phyloP scores from a whole-genome alignment of 257 asterid species.

The Ballota nigra region DNA sequence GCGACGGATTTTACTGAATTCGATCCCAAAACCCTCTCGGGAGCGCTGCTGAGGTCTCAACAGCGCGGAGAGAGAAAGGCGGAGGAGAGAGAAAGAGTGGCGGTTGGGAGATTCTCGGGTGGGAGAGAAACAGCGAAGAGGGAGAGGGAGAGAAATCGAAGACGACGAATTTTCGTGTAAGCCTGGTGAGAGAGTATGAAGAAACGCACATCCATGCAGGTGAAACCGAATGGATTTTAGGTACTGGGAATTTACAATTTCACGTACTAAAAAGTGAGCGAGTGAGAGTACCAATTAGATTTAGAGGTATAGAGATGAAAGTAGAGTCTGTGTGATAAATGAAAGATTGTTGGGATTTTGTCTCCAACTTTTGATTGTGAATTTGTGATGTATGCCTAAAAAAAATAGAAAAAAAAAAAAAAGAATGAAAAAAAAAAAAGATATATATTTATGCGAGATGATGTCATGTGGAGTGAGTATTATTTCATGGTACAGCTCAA shows the following conservation, averaged over 20 bases:
- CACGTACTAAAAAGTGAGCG: neutral
- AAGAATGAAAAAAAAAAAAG: too few species aligned
- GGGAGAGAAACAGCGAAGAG: conserved; percentile 43
- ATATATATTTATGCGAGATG: too few species aligned
- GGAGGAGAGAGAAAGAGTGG: conserved; percentile 2
- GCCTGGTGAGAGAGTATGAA: conserved; percentile 42
- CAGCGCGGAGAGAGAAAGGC: neutral
- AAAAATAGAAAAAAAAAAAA: too few species aligned
- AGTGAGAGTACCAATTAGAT: too few species aligned
- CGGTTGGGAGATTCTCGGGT: conserved; percentile 53
- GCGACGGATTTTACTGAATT: conserved; percentile 32
- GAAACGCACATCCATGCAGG: conserved; percentile 61
- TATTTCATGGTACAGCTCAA: too few species aligned
- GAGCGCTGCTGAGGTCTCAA: neutral
- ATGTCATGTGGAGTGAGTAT: too few species aligned
- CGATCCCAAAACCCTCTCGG: conserved; percentile 27
- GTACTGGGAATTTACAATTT: neutral
- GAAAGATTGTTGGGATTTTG: neutral
- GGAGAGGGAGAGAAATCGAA: conserved; percentile 36
- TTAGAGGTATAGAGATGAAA: too few species aligned
- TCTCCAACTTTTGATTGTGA: too few species aligned
- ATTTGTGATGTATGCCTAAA: too few species aligned
- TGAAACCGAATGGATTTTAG: conserved; percentile 34
- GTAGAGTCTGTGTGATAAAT: neutral
- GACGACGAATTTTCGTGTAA: conserved; percentile 56